Percentiles rank a stretch among this genome's conserved stretches.
phyloP scores from a whole-genome alignment of 2,329 filamentous ascomycete genomes.

The Graphium sp. region DNA sequence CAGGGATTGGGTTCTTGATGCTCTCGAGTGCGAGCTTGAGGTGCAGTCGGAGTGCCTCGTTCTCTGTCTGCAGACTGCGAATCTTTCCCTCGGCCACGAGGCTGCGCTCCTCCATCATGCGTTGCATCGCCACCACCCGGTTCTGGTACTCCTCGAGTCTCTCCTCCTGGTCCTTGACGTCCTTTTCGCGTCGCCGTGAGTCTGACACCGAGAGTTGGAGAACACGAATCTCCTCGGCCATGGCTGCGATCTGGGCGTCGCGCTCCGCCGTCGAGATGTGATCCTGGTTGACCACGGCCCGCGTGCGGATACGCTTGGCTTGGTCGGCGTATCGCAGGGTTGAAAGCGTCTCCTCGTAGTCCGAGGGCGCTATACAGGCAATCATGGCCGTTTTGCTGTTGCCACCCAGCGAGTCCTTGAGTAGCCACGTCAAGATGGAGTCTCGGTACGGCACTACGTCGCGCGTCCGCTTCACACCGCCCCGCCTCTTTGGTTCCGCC shows the following conservation, averaged over 20 bases:
- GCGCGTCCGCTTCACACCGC: slow-evolving; percentile 30
- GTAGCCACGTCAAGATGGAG: slow-evolving; percentile 66
- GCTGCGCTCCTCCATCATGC: slow-evolving; percentile 86
- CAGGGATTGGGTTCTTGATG: slow-evolving; percentile 79
- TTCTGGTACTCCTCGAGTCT: slow-evolving; percentile 88
- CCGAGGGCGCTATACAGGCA: slow-evolving; percentile 83
- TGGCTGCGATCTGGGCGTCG: slow-evolving; percentile 82
- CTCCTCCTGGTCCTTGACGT: slow-evolving; percentile 62
- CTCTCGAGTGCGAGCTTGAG: slow-evolving; percentile 73
- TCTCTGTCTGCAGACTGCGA: slow-evolving; percentile 72
- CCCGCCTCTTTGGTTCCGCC: slow-evolving; percentile 46
- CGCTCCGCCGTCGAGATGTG: slow-evolving; percentile 82
- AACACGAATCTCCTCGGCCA: slow-evolving; percentile 84
- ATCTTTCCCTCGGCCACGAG: slow-evolving; percentile 92
- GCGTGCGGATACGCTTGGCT: slow-evolving; percentile 90
- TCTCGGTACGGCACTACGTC: slow-evolving; percentile 82
- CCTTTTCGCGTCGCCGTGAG: slow-evolving; percentile 51
- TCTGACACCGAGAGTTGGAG: slow-evolving; percentile 64
- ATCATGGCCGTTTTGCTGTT: slow-evolving; percentile 99
- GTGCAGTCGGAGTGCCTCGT: slow-evolving; percentile 76
- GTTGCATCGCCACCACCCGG: slow-evolving; percentile 77
- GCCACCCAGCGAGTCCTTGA: slow-evolving; percentile 89
- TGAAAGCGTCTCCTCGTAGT: slow-evolving; percentile 94
- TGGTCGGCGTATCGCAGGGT: slow-evolving; percentile 95
- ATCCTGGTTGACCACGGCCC: slow-evolving; percentile 90